Percentiles rank a stretch among this genome's conserved stretches.
Evolutionary conservation across 495 filamentous ascomycete genomes (phyloP).

Genomic region (Trichoderma erinaceum): DNA sequence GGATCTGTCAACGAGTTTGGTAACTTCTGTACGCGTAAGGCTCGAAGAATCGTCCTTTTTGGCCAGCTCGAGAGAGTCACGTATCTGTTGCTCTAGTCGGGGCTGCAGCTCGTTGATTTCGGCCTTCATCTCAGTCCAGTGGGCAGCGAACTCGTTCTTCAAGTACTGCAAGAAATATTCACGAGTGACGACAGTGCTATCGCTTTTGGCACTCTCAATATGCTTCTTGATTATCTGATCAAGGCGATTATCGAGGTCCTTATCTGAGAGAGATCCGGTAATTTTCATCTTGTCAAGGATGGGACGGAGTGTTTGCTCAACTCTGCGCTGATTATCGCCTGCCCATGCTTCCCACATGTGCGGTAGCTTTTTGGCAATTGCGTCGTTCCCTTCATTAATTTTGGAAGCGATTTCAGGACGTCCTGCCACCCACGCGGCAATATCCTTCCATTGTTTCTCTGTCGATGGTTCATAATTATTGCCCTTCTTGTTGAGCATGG

Average conservation of each 20-base stretch:
- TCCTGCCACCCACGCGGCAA: slow-evolving; percentile 17
- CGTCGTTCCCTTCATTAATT: neutral
- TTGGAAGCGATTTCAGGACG: slow-evolving; percentile 10
- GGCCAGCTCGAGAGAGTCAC: slow-evolving; percentile 18
- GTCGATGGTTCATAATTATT: slow-evolving; percentile 22
- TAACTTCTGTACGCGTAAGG: slow-evolving; percentile 30
- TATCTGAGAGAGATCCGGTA: neutral
- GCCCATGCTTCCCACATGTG: slow-evolving; percentile 11
- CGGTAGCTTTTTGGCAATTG: slow-evolving; percentile 1
- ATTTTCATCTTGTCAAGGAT: slow-evolving; percentile 8
- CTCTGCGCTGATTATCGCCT: slow-evolving; percentile 28
- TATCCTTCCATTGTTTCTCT: slow-evolving; percentile 33
- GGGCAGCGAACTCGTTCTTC: slow-evolving; percentile 18
- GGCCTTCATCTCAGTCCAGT: slow-evolving; percentile 21
- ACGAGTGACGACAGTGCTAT: slow-evolving; percentile 18
- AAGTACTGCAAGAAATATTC: slow-evolving; percentile 27
- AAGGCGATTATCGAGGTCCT: slow-evolving; percentile 1
- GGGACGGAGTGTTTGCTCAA: slow-evolving; percentile 23
- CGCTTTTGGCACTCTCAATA: neutral
- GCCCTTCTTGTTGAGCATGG: slow-evolving; percentile 26
- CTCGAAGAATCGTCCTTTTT: slow-evolving; percentile 12
- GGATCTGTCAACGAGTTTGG: slow-evolving; percentile 27
- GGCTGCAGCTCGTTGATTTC: slow-evolving; percentile 21
- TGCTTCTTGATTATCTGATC: slow-evolving; percentile 16
- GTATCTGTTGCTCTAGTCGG: slow-evolving; percentile 18